Base-by-base conservation (phyloP, 2,329 filamentous ascomycete species). In the Sporothrix variecibatus region DNA sequence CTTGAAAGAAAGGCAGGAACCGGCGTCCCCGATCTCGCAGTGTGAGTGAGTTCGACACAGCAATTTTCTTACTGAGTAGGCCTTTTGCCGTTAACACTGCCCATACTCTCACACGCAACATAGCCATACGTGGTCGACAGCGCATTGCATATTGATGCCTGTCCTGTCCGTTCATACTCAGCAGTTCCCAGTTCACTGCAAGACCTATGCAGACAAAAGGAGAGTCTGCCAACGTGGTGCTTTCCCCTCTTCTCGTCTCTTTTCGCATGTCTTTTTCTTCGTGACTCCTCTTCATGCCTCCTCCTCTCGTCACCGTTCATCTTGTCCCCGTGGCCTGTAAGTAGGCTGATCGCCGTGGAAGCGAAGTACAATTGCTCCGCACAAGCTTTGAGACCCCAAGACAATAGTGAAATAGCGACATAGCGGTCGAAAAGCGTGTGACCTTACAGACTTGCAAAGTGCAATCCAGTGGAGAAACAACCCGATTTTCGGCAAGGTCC, bases 1-100 rank as follows among this genome's bases (percentile, higher is more conserved):
- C 11, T 7, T n/a, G 23, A 23, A 34, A 34, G 58, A 40, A n/a
- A 58, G 26, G 23, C 43, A 56, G 38, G 38, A 67, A 38, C 64
- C 72, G 72, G 72, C 38, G 64, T 68, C 72, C 62, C 72, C 72
- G 72, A 73, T 69, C 38, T 73, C 72, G 72, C 72, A 73, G 46
- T 40, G 69, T 15, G 69, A 3, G n/a, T 7, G n/a, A 31, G 53
- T 71, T 20, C 31, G 11, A 58, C 23, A 8, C 20, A 23, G 26
- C n/a, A 20, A 9, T 7, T 49, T 15, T 46, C 34, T 8, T 34
- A 34, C 34, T 2, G 34, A 34, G 34, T 34, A 34, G 49, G 56
- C 26, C 28, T 20, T 23, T 56, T 56, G 51, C 34, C 28, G 56
- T 34, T 34, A 60, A 34, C 28, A 64, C 34, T 20, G 58, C 8